Base-by-base conservation (phyloP, 345 rosid genomes). In the Eucalyptus erythrocorys region DNA sequence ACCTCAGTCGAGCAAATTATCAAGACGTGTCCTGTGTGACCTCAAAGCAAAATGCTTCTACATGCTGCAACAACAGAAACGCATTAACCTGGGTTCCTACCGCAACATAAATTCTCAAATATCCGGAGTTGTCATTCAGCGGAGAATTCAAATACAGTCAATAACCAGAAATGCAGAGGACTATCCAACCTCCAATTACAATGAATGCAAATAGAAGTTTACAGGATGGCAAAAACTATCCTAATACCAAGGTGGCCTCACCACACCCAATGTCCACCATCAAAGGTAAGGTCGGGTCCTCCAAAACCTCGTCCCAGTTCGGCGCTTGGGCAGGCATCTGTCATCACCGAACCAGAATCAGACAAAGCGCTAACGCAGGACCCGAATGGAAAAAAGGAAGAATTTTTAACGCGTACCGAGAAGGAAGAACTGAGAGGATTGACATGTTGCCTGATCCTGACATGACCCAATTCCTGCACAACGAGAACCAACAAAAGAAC, bases 251-350 rank as follows among this genome's bases (percentile, higher is more conserved):
- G 8, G 16, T 21, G 82, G 19, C 50, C 40, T 91, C 94, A 96
- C 99, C 99, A 88, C 99, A 90, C 90, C 99, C 99, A 93, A 97
- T 95, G 94, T 97, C 99, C 92, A 97, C 96, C 98, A 96, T 96
- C 48, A 97, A 93, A 21, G 98, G 99, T 88, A 95, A 89, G 30
- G 95, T 93, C 48, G 99, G 96, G 90, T 96, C 98, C 93, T 92
- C 93, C 90, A 91, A 96, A 11, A 95, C 97, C 89, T 92, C 90
- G 76, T 88, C 93, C 99, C 99, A 97, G 87, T 94, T 93, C 55
- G 98, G 98, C 88, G 93, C 89, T 89, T 92, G 91, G 49, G 91
- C 96, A 15, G 98, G 97, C 87, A 64, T 92, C 99, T 96, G 85
- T 34, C 86, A 34, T 21, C 55, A 87, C 51, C 82, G 37, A 81